Evolutionary conservation across 805 yeast genomes (phyloP), one percentile per base, ranked within the genome.

Genomic region (Yamadazyma kitorensis): DNA sequence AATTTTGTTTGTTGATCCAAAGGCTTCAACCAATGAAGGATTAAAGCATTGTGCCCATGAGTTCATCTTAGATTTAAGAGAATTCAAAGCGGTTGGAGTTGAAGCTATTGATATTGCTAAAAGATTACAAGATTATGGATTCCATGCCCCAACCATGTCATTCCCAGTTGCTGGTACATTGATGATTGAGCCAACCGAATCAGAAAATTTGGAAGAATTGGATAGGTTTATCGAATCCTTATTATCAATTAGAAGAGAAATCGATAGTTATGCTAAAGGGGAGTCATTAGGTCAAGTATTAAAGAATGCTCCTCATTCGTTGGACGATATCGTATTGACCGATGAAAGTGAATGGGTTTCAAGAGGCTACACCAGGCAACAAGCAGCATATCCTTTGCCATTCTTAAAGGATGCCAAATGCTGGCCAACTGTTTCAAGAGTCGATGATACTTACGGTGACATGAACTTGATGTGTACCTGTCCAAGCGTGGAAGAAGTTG

Each of bases 131-230:
- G 98, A 93, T 64, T 93, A 91, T 58, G 96, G 98, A 0, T 93
- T 93, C 78, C 98, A 93, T 62, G 96, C 96, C 1, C 98, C 98
- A 43, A 93, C 98, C 17, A 81, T 93, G 86, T 93, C 98, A 2
- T 93, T 93, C 86, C 98, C 98, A 7, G 95, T 93, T 33, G 91
- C 97, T 4, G 95, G 95, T 43, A 93, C 98, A 2, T 73, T 93
- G 49, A 93, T 93, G 98, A 79, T 93, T 44, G 98, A 93, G 67
- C 98, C 98, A 40, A 93, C 98, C 3, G 98, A 93, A 65, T 82
- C 93, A 13, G 98, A 93, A 65, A 79, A 87, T 54, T 64, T 82
- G 52, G 85, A 72, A 36, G 98, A 93, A 64, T 70, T 93, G 42
- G 91, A 93, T 61, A 75, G 97, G 52, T 91, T 93, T 62, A 81